Evolutionary conservation across 768 basidiomycete genomes (phyloP), one percentile per base, ranked within the genome.

Genomic region (Suillus occidentalis): DNA sequence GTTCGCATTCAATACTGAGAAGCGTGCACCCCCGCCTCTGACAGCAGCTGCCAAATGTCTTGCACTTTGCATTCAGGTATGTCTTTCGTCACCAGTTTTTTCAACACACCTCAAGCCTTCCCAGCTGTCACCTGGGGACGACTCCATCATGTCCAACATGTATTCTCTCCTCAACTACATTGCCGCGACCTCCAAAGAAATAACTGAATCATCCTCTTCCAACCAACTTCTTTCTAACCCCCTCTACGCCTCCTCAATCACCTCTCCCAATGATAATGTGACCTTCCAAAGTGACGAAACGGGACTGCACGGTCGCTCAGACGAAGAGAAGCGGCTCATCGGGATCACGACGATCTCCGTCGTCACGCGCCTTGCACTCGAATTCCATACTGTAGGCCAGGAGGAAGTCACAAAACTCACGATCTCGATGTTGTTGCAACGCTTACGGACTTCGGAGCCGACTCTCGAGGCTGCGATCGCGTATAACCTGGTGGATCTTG

Each of bases 101-200:
- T 40, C 49, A 59, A 22, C 10, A 65, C 18, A 18, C 47, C 36
- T 68, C 57, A 68, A 64, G 28, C 59, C 66, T 12, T 43, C 50
- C 45, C 66, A 95, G 93, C 81, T 94, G 45, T 88, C 92, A 18
- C 90, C 92, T 18, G 92, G 92, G 50, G 92, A 95, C 68, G 95
- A 95, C 72, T 84, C 95, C 43, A 84, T 92, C 73, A 89, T 95
- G 86, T 98, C 96, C 4, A 94, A 95, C 69, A 91, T 98, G 88
- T 98, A 99, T 75, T 97, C 97, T 6, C 85, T 99, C 14, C 83
- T 99, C 65, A 98, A 99, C 73, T 91, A 92, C 74, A 90, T 98
- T 65, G 88, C 92, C 2, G 88, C 91, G 4, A 89, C 93, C 3
- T 90, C 88, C 80, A 92, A 91, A 72, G 91, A 92, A 56, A 84